Conservation (phyloP, 2,329 filamentous ascomycete species). For the Colletotrichum orbiculare region DNA sequence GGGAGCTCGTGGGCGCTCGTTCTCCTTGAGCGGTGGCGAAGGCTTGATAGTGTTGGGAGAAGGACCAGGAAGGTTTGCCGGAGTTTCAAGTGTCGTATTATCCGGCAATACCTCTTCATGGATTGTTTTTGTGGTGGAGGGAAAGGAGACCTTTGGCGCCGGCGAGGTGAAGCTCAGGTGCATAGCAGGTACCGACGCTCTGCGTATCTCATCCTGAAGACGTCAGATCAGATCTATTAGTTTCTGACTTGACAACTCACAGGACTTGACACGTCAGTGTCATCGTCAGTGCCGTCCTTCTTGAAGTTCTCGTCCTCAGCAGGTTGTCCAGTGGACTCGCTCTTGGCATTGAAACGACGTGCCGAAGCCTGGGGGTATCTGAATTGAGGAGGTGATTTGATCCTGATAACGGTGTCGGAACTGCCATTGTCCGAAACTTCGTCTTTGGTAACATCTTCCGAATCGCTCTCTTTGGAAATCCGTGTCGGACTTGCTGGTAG, state of each 20-base stretch:
- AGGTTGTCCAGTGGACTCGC: slow-evolving; percentile 19
- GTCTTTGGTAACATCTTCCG: background rate
- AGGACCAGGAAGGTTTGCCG: background rate
- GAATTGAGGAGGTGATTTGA: slow-evolving; percentile 21
- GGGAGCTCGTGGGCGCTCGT: background rate
- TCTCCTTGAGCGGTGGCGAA: background rate
- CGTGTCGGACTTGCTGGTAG: too few relatives aligned
- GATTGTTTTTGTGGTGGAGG: background rate
- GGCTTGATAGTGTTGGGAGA: background rate
- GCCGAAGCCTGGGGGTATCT: slow-evolving; percentile 9
- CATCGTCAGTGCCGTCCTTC: background rate
- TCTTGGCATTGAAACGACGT: slow-evolving; percentile 29
- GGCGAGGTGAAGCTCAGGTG: background rate
- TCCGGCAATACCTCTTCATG: background rate
- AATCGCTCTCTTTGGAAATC: too few relatives aligned
- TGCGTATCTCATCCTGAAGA: slow-evolving; percentile 12
- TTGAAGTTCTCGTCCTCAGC: background rate
- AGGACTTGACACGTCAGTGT: background rate
- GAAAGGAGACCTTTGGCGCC: background rate
- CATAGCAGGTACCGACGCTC: slow-evolving; percentile 11
- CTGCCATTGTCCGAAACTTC: slow-evolving; percentile 17
- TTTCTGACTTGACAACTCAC: background rate
- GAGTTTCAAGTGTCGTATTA: background rate
- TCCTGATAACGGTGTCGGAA: slow-evolving; percentile 25
- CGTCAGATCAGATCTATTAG: background rate